phyloP scores from a whole-genome alignment of 768 basidiomycete species.

The Leccinum variicolor region DNA sequence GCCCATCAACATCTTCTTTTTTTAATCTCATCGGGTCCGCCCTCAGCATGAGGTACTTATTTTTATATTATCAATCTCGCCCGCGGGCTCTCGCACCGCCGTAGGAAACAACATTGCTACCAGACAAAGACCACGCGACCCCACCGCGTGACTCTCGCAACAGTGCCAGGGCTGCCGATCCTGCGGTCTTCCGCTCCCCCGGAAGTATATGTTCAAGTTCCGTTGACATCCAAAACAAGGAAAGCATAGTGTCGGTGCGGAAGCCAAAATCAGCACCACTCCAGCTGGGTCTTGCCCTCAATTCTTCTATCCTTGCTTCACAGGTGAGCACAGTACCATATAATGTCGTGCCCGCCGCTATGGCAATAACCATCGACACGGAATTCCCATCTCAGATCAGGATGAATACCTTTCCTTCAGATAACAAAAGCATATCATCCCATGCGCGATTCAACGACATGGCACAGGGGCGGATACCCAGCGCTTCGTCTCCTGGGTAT shows the following conservation, averaged over 20 bases:
- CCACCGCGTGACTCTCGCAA: background rate
- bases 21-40: background rate
- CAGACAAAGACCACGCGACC: background rate
- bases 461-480: no score
- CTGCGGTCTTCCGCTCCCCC: background rate
- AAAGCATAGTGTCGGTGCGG: background rate
- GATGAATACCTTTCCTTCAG: no score
- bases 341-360: background rate
- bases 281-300: background rate
- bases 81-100: background rate
- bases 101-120: background rate
- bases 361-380: background rate
- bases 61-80: background rate
- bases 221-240: constrained; percentile 1
- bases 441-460: no score
- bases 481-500: background rate
- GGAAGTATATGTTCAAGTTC: no score
- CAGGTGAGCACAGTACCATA: background rate
- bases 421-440: no score
- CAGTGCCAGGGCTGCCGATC: no score
- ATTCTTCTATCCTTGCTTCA: background rate
- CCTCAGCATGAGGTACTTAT: background rate
- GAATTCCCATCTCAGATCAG: background rate
- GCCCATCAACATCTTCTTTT: no score
- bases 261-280: background rate